Percentiles rank a stretch among this genome's conserved stretches.
Conservation (phyloP, 768 basidiomycete genomes). For the Boletus reticulatus region DNA sequence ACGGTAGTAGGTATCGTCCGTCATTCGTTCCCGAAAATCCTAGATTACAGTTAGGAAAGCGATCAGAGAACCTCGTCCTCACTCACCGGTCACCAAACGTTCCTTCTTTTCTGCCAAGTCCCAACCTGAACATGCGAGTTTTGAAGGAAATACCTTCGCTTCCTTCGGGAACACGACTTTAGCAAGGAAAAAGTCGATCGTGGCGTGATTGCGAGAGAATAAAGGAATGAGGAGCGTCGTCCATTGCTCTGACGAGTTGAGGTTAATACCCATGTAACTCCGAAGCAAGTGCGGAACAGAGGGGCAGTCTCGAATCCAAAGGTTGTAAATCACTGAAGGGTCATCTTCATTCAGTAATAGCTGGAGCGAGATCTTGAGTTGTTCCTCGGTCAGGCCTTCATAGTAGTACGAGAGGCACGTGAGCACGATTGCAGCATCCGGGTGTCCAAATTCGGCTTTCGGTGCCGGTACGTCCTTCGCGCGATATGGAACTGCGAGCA, state of each 20-base stretch:
- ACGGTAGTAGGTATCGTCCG: constrained; percentile 28
- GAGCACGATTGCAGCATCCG: constrained; percentile 40
- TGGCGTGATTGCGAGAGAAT: constrained; percentile 36
- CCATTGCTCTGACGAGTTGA: constrained; percentile 36
- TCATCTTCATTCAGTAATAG: constrained; percentile 40
- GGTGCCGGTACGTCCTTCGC: constrained; percentile 49
- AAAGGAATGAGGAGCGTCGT: constrained; percentile 29
- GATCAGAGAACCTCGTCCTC: too few relatives aligned
- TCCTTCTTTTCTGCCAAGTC: constrained; percentile 44
- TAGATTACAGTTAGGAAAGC: background rate
- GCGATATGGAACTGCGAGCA: constrained; percentile 52
- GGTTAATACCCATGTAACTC: constrained; percentile 41
- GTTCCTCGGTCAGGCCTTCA: constrained; percentile 38
- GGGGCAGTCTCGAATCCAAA: constrained; percentile 31
- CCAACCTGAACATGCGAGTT: constrained; percentile 50
- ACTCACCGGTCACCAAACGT: constrained; percentile 9
- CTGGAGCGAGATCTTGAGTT: constrained; percentile 39
- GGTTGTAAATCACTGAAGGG: constrained; percentile 39
- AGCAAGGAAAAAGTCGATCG: constrained; percentile 47
- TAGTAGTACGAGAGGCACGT: constrained; percentile 37
- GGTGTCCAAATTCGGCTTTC: constrained; percentile 52
- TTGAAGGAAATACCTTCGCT: constrained; percentile 46
- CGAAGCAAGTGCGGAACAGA: constrained; percentile 31
- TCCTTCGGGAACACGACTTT: constrained; percentile 48
- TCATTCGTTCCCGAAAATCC: constrained; percentile 58